These are phyloP conservation scores for Amniculicola lignicola DNA, from an alignment of 495 filamentous ascomycete genomes.

Conservation along the genomic window DNA sequence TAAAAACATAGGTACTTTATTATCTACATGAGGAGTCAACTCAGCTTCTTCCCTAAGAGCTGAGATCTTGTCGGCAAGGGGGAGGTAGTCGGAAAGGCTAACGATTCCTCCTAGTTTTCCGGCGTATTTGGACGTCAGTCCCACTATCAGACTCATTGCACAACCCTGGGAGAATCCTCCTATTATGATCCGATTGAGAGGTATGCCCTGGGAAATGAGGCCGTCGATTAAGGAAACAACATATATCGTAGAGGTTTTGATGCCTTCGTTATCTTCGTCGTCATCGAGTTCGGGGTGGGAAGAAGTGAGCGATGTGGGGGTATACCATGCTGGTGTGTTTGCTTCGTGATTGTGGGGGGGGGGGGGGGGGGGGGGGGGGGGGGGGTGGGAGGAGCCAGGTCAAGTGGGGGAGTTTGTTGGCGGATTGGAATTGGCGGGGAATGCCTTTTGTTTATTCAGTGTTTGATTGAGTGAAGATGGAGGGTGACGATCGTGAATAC, in stretches of 20 bases:
- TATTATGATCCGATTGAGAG: constrained; percentile 41
- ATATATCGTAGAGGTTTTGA: constrained; percentile 41
- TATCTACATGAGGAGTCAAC: constrained; percentile 31
- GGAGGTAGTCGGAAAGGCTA: constrained; percentile 45
- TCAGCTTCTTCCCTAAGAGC: constrained; percentile 32
- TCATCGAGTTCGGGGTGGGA: constrained; percentile 37
- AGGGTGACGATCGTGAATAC: neutral
- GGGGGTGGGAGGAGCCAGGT: constrained; percentile 48
- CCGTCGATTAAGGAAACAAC: constrained; percentile 43
- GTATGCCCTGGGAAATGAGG: constrained; percentile 40
- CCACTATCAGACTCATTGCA: constrained; percentile 42
- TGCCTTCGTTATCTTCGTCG: constrained; percentile 41
- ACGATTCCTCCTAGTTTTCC: constrained; percentile 43
- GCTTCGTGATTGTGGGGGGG: constrained; percentile 44
- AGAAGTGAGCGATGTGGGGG: constrained; percentile 39
- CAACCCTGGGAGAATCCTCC: constrained; percentile 48
- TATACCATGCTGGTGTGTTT: constrained; percentile 44
- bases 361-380: constrained; percentile 44
- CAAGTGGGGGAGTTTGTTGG: constrained; percentile 43
- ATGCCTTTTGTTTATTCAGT: too few relatives aligned
- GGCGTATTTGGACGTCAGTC: constrained; percentile 39
- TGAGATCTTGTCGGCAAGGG: constrained; percentile 33
- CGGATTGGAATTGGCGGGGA: constrained; percentile 44
- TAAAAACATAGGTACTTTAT: constrained; percentile 36
- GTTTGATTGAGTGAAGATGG: neutral